phyloP scores from a whole-genome alignment of 2,329 filamentous ascomycete species.

The Mollisia scopiformis region DNA sequence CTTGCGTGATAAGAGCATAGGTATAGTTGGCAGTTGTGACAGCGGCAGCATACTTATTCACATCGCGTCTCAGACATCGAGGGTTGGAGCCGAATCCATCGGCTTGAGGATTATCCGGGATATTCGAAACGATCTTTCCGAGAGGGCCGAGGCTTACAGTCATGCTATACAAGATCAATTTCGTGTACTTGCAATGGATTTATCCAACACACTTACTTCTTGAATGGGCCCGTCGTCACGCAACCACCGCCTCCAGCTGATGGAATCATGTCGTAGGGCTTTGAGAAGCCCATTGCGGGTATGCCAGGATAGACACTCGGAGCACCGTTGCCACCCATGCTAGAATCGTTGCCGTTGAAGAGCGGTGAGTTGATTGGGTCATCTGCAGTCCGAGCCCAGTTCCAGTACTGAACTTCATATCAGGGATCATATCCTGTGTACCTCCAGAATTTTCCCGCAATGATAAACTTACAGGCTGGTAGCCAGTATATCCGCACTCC shows the following conservation, averaged over 20 bases:
- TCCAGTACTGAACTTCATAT: slow-evolving; percentile 40
- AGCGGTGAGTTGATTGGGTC: slow-evolving; percentile 50
- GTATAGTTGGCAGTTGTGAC: not conserved
- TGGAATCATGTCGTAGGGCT: not conserved
- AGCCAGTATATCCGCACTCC: slow-evolving; percentile 47
- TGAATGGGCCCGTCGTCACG: slow-evolving; percentile 49
- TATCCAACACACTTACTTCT: slow-evolving; percentile 4
- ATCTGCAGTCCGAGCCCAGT: slow-evolving; percentile 15
- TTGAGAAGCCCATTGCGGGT: not conserved
- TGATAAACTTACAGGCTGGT: slow-evolving; percentile 44
- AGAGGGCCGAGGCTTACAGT: slow-evolving; percentile 51
- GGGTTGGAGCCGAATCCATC: slow-evolving; percentile 41
- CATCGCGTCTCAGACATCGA: slow-evolving; percentile 44
- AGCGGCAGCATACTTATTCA: slow-evolving; percentile 31
- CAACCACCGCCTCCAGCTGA: slow-evolving; percentile 57
- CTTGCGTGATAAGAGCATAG: not conserved
- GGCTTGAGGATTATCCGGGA: slow-evolving; percentile 30
- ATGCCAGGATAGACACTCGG: slow-evolving; percentile 30
- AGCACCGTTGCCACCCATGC: slow-evolving; percentile 51
- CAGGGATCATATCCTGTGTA: slow-evolving; percentile 44
- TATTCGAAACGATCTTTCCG: slow-evolving; percentile 35
- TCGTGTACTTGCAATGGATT: not conserved
- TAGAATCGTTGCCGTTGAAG: slow-evolving; percentile 56
- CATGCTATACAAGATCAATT: slow-evolving; percentile 31
- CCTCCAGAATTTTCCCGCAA: slow-evolving; percentile 16